phyloP scores from a whole-genome alignment of 805 yeast genomes.

The Candida wancherniae region DNA sequence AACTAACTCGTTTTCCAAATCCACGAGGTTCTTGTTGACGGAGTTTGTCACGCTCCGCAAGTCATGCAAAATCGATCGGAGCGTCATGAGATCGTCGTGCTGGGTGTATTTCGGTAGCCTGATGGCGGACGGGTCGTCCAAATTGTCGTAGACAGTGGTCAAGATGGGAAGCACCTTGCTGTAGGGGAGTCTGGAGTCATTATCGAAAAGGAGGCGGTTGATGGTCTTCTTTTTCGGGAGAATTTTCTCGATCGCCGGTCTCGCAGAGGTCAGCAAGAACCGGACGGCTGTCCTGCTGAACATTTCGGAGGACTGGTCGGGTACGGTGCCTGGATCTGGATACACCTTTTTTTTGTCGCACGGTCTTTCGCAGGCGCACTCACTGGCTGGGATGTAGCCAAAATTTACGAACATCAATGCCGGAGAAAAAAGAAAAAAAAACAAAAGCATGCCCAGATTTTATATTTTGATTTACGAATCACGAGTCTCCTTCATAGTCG shows the following conservation, averaged over 20 bases:
- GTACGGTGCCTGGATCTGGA: no score
- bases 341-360: no score
- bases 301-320: no score
- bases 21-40: conserved; percentile 50
- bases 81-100: conserved; percentile 58
- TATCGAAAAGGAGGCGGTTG: conserved; percentile 60
- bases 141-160: conserved; percentile 44
- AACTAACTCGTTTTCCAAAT: conserved; percentile 66
- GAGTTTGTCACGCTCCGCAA: conserved; percentile 58
- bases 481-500: conserved; percentile 21
- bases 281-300: conserved; percentile 3
- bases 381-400: no score
- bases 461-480: neutral
- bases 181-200: conserved; percentile 54
- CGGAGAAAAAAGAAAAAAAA: neutral
- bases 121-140: conserved; percentile 38
- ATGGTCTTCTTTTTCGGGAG: conserved; percentile 57
- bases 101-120: conserved; percentile 43
- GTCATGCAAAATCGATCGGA: conserved; percentile 62
- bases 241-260: conserved; percentile 26
- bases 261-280: conserved; percentile 6
- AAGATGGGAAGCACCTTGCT: conserved; percentile 51
- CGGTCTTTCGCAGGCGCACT: no score
- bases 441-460: neutral
- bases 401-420: neutral